A percentile compares a stretch with the other conserved stretches of the same genome.
These are phyloP conservation scores for Theileria luwenshuni DNA, from an alignment of 169 alveolate species.

Conservation along the genomic window DNA sequence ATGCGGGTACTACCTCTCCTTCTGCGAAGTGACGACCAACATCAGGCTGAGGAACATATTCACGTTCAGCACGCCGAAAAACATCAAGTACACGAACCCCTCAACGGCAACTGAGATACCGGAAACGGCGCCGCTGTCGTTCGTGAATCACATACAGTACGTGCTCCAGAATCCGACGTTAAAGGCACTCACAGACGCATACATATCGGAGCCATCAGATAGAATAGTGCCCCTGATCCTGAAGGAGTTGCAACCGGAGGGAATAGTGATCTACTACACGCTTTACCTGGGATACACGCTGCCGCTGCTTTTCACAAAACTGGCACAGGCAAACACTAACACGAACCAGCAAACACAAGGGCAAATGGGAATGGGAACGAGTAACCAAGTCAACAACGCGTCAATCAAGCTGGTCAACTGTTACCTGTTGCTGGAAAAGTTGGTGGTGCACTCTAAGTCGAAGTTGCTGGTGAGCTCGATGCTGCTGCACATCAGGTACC, in stretches of 20 bases:
- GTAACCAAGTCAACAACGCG: too few species aligned
- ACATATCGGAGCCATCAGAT: slow-evolving; percentile 48
- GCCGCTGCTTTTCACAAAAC: slow-evolving; percentile 49
- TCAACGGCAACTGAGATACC: slow-evolving; percentile 85
- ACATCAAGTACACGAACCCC: slow-evolving; percentile 91
- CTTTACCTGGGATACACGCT: slow-evolving; percentile 74
- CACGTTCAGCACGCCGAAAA: slow-evolving; percentile 93
- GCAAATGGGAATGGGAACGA: neutral
- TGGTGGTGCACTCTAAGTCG: slow-evolving; percentile 82
- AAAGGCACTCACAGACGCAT: slow-evolving; percentile 59
- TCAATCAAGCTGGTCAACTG: slow-evolving; percentile 69
- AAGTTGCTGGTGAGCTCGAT: slow-evolving; percentile 90
- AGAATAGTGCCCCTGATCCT: slow-evolving; percentile 34
- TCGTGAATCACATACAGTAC: slow-evolving; percentile 62
- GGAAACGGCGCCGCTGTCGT: slow-evolving; percentile 86
- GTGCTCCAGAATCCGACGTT: slow-evolving; percentile 40
- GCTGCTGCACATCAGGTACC: slow-evolving; percentile 92
- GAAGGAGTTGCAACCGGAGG: slow-evolving; percentile 50
- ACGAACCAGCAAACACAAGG: slow-evolving; percentile 1
- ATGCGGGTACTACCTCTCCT: slow-evolving; percentile 89
- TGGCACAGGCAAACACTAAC: slow-evolving; percentile 25
- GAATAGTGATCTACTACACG: slow-evolving; percentile 56
- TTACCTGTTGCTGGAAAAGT: slow-evolving; percentile 69
- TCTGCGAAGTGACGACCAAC: slow-evolving; percentile 91
- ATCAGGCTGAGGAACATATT: slow-evolving; percentile 92